Evolutionary conservation across 345 rosid genomes (phyloP).

Genomic region (Leavenworthia alabamica): DNA sequence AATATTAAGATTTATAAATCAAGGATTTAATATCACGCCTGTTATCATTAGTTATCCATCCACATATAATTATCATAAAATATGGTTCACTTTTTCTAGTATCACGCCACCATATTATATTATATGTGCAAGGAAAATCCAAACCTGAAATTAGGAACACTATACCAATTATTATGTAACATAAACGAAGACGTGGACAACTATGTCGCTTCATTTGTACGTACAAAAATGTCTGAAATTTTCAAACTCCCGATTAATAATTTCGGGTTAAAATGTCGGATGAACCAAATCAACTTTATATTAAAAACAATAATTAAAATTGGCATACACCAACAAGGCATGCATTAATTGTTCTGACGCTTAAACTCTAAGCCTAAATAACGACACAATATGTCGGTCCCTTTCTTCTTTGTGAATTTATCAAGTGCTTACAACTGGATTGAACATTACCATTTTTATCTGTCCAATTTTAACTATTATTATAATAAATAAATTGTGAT

Average conservation of each 20-base stretch:
- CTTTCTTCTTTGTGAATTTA: no score
- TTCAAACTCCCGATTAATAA: not conserved
- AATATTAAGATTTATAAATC: not conserved
- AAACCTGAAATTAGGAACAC: not conserved
- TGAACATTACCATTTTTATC: no score
- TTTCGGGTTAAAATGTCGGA: conserved; percentile 3
- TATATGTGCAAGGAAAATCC: conserved; percentile 1
- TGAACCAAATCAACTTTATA: no score
- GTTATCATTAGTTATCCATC: conserved; percentile 22
- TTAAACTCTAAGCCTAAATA: no score
- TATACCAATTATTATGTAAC: not conserved
- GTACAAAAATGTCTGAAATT: not conserved
- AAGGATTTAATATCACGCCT: conserved; percentile 24
- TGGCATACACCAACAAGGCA: no score
- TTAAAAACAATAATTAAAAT: no score
- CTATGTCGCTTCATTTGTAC: not conserved
- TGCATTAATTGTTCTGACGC: no score
- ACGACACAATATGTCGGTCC: no score
- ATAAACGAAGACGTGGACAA: not conserved
- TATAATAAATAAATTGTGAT: no score
- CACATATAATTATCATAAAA: conserved; percentile 14
- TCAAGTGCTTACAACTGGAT: no score
- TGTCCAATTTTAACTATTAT: no score
- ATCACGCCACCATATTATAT: not conserved
- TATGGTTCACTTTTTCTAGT: not conserved